Evolutionary conservation across 305 asterid genomes (phyloP), one percentile per base, ranked within the genome.

Genomic region (Galium porrigens): DNA sequence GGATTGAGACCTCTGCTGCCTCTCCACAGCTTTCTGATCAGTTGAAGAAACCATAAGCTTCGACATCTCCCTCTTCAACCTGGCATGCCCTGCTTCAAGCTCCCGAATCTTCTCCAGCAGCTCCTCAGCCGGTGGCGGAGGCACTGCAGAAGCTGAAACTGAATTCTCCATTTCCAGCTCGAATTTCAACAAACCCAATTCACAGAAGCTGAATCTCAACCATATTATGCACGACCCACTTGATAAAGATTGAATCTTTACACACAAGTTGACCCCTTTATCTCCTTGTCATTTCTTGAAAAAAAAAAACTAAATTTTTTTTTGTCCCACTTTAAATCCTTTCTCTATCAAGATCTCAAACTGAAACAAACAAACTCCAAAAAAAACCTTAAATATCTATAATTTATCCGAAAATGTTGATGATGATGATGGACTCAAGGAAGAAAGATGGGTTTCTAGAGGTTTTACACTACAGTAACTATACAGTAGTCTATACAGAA

Each of bases 91-190:
- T 66, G 79, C 78, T 79, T 94, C 97, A 14, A 94, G 73, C 72
- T 94, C 97, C 8, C 80, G 82, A 66, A 94, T 94, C 85, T 94
- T 94, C 85, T 84, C 86, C 78, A 89, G 78, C 66, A 94, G 80
- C 79, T 81, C 89, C 77, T 89, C 95, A 22, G 91, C 80, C 53
- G 94, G 90, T 27, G 95, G 87, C 30, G 76, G 66, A 89, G 95
- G 84, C 54, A 65, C 63, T 55, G 30, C 30, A 27, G 68, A 56
- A n/a, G 69, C 49, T 42, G 73, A 58, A 32, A 39, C 69, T 42
- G 44, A 59, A 44, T 73, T 72, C 44, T 75, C 82, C 82, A 80
- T 77, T 68, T 42, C 22, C 58, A 63, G 12, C 29, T 34, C 22
- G 18, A 46, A 46, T 46, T 46, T 20, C 34, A 42, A 3, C 39